Evolutionary conservation across 805 yeast genomes (phyloP).

Genomic region (Monosporozyma yasuniensis): DNA sequence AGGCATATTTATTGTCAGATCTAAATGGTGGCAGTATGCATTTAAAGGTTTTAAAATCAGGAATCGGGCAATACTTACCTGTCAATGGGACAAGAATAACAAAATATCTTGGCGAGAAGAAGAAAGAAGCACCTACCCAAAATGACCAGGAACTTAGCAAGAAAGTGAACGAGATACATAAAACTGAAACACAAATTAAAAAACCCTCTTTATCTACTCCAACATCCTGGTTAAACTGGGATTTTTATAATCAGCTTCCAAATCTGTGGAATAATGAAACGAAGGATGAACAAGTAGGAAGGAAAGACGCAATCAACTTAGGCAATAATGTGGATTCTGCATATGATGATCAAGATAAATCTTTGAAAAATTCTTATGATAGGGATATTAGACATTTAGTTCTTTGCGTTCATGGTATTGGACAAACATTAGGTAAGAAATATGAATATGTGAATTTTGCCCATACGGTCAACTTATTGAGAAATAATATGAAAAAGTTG

Average conservation of each 20-base stretch:
- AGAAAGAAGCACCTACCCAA: neutral
- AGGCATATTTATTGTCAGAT: slow-evolving; percentile 42
- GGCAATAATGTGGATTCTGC: slow-evolving; percentile 37
- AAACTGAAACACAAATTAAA: neutral
- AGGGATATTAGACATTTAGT: slow-evolving; percentile 50
- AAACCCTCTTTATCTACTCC: neutral
- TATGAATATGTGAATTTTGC: slow-evolving; percentile 80
- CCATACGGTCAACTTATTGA: slow-evolving; percentile 65
- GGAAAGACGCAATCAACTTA: no score
- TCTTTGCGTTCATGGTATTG: slow-evolving; percentile 91
- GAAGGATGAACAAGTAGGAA: slow-evolving; percentile 7
- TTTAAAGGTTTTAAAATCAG: slow-evolving; percentile 30
- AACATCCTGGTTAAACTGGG: slow-evolving; percentile 7
- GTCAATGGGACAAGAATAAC: slow-evolving; percentile 35
- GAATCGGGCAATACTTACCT: slow-evolving; percentile 28
- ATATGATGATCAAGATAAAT: slow-evolving; percentile 36
- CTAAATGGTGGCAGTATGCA: slow-evolving; percentile 35
- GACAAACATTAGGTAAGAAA: slow-evolving; percentile 73
- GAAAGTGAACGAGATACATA: neutral
- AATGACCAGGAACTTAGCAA: neutral
- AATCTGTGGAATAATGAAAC: neutral
- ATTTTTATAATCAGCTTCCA: slow-evolving; percentile 4
- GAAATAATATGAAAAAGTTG: slow-evolving; percentile 47
- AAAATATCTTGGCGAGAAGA: neutral
- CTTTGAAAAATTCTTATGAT: slow-evolving; percentile 27